Base-by-base conservation (phyloP, 306 rosid genomes). In the Lablab purpureus region DNA sequence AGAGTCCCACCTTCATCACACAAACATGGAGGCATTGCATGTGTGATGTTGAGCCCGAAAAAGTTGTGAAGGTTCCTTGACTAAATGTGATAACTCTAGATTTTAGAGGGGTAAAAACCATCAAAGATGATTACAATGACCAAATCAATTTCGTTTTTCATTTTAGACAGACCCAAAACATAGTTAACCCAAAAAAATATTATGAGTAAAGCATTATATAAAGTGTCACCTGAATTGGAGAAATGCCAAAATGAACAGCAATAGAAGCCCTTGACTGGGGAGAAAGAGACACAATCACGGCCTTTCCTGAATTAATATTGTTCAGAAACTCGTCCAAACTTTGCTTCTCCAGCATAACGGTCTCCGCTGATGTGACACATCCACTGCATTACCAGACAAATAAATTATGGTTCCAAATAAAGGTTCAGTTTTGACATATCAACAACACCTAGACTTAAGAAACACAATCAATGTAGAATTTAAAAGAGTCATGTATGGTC, bases 191-290 rank as follows among this genome's bases (percentile, higher is more conserved):
- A 21, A 21, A 72, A 70, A 28, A 2, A 15, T 56, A 49, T 30
- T 25, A 32, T 51, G 34, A 63, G 19, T 7, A 41, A 65, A 73
- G 52, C 49, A 60, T 58, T n/a, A 77, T 67, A 15, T 43, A 71
- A 64, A 36, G 40, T 25, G 41, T 46, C 78, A 95, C 99, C 98
- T 90, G 90, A 55, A 92, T 73, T 27, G 91, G 98, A 52, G 98
- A 87, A 75, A 95, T 81, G 80, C 93, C 98, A 83, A 91, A 95
- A 88, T 92, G 93, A 63, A 75, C 91, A 1, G 98, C 97, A 70
- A 95, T 90, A 7, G 99, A 92, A 67, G 99, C 87, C 88, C 99
- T 95, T 56, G 98, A 95, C 62, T 95, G 99, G 34, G 99, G 99
- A 43, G 99, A 95, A 52, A 92, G 66, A 7, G 98, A 95, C 66